These are phyloP conservation scores for Rosa lucieae DNA, from an alignment of 306 rosid genomes.

Conservation along the genomic window DNA sequence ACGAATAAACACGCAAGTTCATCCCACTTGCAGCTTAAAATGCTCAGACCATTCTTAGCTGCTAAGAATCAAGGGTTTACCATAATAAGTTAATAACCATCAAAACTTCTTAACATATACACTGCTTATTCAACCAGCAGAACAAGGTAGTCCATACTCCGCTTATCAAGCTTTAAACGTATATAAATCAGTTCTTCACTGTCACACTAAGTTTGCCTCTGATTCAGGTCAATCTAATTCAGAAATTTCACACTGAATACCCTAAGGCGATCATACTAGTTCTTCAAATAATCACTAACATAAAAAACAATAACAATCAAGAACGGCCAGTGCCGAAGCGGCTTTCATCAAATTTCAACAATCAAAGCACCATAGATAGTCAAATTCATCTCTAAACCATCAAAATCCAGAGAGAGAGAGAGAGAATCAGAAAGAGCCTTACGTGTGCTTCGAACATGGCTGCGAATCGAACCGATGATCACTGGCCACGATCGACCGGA, in stretches of 20 bases:
- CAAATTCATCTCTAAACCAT: neutral
- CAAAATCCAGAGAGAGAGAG: neutral
- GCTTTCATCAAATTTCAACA: neutral
- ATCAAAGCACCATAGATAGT: neutral
- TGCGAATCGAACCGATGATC: conserved; percentile 31
- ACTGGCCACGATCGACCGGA: conserved; percentile 17
- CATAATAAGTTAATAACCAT: neutral
- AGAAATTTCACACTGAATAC: neutral
- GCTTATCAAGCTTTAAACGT: neutral
- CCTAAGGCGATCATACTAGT: too few species aligned
- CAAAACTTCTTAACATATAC: neutral
- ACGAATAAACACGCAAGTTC: neutral
- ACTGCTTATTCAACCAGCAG: neutral
- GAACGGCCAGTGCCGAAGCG: neutral
- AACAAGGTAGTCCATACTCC: neutral
- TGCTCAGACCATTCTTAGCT: neutral
- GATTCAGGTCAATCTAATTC: neutral
- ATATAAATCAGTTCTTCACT: neutral
- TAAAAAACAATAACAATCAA: neutral
- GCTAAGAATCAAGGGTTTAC: neutral
- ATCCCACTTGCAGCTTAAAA: neutral
- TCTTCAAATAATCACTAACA: neutral
- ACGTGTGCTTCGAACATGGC: conserved; percentile 98
- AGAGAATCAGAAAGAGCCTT: conserved; percentile 26
- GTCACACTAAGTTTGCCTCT: neutral